Conservation (phyloP, 2,329 filamentous ascomycete genomes). For the Cercospora brassicicola region DNA sequence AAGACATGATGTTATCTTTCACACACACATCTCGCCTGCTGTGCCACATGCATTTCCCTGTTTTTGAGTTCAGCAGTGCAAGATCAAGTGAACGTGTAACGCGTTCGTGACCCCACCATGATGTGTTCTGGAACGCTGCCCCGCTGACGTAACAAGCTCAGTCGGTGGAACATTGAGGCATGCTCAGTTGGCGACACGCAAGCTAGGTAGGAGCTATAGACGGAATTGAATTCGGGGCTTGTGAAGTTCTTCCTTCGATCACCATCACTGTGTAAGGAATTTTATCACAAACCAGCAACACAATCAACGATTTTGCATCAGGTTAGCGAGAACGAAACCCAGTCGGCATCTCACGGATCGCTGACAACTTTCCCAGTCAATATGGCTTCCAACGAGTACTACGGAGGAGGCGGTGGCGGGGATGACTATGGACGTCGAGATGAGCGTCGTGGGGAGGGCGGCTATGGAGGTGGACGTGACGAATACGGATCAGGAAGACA, state of each 20-base stretch:
- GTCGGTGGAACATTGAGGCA: background rate
- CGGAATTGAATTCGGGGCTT: background rate
- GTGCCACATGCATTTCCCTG: conserved; percentile 4
- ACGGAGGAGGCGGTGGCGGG: conserved; percentile 29
- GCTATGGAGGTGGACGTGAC: conserved; percentile 10
- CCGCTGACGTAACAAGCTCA: conserved; percentile 5
- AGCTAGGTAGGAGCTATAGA: background rate
- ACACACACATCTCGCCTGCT: background rate
- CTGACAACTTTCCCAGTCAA: background rate
- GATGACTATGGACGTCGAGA: conserved; percentile 23
- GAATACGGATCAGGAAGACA: conserved; percentile 17
- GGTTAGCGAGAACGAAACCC: background rate
- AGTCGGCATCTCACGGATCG: background rate
- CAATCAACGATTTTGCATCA: background rate
- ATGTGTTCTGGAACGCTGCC: background rate
- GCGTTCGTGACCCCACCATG: background rate
- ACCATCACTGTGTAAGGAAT: background rate
- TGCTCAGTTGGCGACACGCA: background rate
- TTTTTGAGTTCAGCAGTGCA: conserved; percentile 8
- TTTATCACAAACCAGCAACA: background rate
- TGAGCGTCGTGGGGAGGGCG: conserved; percentile 12
- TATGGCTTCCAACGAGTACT: conserved; percentile 34
- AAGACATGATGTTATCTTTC: conserved; percentile 2
- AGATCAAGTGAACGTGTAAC: background rate
- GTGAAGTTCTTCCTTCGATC: background rate